Evolutionary conservation across 768 basidiomycete species (phyloP).

Genomic region (Amanita fuliginea): DNA sequence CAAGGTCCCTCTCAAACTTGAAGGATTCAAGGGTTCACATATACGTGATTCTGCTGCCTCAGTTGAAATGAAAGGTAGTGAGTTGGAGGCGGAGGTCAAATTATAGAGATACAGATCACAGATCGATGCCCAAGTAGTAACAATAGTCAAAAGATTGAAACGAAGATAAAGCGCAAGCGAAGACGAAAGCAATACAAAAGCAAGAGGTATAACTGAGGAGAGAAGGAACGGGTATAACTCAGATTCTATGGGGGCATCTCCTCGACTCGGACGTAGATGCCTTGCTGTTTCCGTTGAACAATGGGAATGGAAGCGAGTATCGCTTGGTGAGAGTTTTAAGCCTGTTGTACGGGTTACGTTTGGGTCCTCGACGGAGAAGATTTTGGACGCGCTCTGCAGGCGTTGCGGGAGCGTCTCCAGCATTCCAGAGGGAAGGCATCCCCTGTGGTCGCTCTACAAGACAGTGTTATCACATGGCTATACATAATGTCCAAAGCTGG

Average conservation of each 20-base stretch:
- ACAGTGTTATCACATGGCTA: neutral
- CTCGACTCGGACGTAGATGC: constrained; percentile 1
- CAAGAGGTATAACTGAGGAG: neutral
- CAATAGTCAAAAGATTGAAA: neutral
- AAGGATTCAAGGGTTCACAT: neutral
- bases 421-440: constrained; percentile 42
- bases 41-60: neutral
- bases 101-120: too few species aligned
- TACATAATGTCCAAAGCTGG: neutral
- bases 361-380: constrained; percentile 15
- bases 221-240: neutral
- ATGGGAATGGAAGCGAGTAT: constrained; percentile 36
- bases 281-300: constrained; percentile 19
- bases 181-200: neutral
- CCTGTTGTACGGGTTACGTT: constrained; percentile 24
- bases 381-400: constrained; percentile 22
- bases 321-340: constrained; percentile 35
- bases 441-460: constrained; percentile 1
- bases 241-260: neutral
- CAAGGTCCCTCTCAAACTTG: constrained; percentile 2
- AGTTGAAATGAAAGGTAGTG: neutral
- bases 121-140: too few species aligned
- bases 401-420: constrained; percentile 28
- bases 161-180: too few species aligned
- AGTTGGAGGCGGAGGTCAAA: too few species aligned